Conservation (phyloP, 2,329 filamentous ascomycete species). For the Aurifilum marmelostoma region DNA sequence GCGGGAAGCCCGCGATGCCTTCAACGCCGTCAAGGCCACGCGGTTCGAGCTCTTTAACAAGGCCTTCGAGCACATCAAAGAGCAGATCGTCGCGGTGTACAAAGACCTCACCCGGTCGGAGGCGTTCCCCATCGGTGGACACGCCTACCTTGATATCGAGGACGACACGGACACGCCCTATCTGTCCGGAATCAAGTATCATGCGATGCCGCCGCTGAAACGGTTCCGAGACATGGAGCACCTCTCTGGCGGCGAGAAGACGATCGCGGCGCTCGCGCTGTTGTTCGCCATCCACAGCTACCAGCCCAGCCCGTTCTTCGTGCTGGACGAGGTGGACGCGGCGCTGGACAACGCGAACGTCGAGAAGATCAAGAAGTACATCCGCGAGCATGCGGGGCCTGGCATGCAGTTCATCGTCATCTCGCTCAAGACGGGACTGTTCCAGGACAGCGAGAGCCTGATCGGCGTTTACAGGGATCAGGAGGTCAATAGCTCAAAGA, state of each 20-base stretch:
- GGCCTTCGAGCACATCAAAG: constrained; percentile 91
- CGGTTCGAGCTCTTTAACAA: constrained; percentile 93
- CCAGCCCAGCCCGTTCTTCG: constrained; percentile 95
- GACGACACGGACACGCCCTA: constrained; percentile 97
- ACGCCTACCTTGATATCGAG: constrained; percentile 84
- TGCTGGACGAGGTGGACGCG: constrained; percentile 96
- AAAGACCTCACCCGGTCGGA: constrained; percentile 89
- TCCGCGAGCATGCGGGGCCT: constrained; percentile 88
- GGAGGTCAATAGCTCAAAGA: constrained; percentile 86
- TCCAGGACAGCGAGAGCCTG: constrained; percentile 94
- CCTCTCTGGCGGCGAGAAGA: constrained; percentile 95
- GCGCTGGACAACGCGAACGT: constrained; percentile 98
- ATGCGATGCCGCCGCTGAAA: constrained; percentile 97
- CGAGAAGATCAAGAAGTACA: constrained; percentile 93
- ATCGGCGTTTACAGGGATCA: constrained; percentile 97
- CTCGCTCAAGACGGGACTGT: constrained; percentile 90
- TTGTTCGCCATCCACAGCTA: constrained; percentile 97
- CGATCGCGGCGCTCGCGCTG: constrained; percentile 94
- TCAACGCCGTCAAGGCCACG: constrained; percentile 78
- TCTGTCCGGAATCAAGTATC: constrained; percentile 93
- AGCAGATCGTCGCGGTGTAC: constrained; percentile 93
- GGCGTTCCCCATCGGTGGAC: constrained; percentile 90
- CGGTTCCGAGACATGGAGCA: constrained; percentile 99
- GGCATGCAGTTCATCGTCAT: constrained; percentile 99
- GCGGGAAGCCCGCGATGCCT: constrained; percentile 77